A percentile compares a stretch with the other conserved stretches of the same genome.
phyloP scores from a whole-genome alignment of 768 basidiomycete species.

The Solioccasus polychromus region DNA sequence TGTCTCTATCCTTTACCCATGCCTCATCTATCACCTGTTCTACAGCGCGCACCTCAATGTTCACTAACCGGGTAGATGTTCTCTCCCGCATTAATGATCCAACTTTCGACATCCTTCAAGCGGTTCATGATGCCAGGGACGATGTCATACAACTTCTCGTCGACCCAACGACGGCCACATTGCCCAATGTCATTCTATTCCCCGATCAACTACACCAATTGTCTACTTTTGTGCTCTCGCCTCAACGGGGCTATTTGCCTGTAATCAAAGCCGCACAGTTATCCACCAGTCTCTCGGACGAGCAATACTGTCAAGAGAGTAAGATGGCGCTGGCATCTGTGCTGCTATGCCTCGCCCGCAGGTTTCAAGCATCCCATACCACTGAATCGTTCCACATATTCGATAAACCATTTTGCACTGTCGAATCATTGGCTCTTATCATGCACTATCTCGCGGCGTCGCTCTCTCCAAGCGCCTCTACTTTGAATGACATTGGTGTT shows the following conservation, averaged over 20 bases:
- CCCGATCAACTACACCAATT: slow-evolving; percentile 39
- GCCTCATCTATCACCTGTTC: slow-evolving; percentile 20
- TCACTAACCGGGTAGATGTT: slow-evolving; percentile 22
- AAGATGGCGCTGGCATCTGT: slow-evolving; percentile 38
- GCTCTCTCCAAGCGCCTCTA: slow-evolving; percentile 42
- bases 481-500: slow-evolving; percentile 51
- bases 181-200: slow-evolving; percentile 42
- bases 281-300: slow-evolving; percentile 25
- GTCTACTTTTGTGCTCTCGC: slow-evolving; percentile 36
- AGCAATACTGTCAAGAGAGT: slow-evolving; percentile 21
- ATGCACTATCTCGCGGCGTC: slow-evolving; percentile 49
- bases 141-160: slow-evolving; percentile 33
- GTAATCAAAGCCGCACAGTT: slow-evolving; percentile 26
- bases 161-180: slow-evolving; percentile 33
- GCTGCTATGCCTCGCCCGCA: slow-evolving; percentile 45
- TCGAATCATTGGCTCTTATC: slow-evolving; percentile 39
- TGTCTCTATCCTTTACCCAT: slow-evolving; percentile 27
- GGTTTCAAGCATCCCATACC: slow-evolving; percentile 35
- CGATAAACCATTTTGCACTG: slow-evolving; percentile 29
- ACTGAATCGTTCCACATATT: slow-evolving; percentile 23
- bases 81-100: slow-evolving; percentile 28
- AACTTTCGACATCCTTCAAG: slow-evolving; percentile 35
- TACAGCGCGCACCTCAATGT: slow-evolving; percentile 18
- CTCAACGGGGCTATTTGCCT: slow-evolving; percentile 33
- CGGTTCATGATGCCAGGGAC: slow-evolving; percentile 34